A percentile compares a stretch with the other conserved stretches of the same genome.
These are phyloP conservation scores for Strigomonas culicis DNA, from an alignment of 208 protist genomes.

Conservation along the genomic window DNA sequence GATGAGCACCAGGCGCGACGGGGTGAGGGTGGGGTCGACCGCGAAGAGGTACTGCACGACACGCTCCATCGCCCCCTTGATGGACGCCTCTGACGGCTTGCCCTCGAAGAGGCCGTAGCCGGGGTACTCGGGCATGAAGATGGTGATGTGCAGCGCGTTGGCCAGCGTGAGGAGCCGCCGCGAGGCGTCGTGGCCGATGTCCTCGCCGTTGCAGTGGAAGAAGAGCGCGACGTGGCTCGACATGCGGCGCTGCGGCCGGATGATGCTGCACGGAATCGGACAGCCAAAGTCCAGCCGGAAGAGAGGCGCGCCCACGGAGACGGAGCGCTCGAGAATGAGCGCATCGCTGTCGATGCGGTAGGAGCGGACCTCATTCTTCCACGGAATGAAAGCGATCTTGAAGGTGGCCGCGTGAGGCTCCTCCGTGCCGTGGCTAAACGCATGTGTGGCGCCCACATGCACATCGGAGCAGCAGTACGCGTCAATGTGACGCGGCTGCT, in stretches of 20 bases:
- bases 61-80: constrained; percentile 39
- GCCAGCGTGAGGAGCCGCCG: constrained; percentile 28
- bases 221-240: constrained; percentile 43
- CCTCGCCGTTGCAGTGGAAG: constrained; percentile 53
- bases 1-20: constrained; percentile 37
- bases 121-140: constrained; percentile 41
- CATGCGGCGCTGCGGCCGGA: constrained; percentile 35
- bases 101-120: constrained; percentile 40
- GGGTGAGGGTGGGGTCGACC: constrained; percentile 27
- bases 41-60: constrained; percentile 37
- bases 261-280: constrained; percentile 41
- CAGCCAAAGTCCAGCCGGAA: constrained; percentile 20
- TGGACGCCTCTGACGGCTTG: constrained; percentile 25
- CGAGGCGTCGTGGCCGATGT: constrained; percentile 32
- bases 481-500: not conserved
- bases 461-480: not conserved
- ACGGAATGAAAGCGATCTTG: constrained; percentile 36
- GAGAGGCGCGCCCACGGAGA: constrained; percentile 18
- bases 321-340: constrained; percentile 25
- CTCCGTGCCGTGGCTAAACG: not conserved
- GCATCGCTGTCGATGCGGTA: constrained; percentile 29
- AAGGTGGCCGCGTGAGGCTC: constrained; percentile 14
- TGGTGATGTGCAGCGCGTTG: constrained; percentile 45
- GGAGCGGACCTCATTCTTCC: constrained; percentile 26
- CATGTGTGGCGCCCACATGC: constrained; percentile 4